Evolutionary conservation across 1,284 basidiomycete species (phyloP), one percentile per base, ranked within the genome.

Genomic region (Tilletiaria anomala): DNA sequence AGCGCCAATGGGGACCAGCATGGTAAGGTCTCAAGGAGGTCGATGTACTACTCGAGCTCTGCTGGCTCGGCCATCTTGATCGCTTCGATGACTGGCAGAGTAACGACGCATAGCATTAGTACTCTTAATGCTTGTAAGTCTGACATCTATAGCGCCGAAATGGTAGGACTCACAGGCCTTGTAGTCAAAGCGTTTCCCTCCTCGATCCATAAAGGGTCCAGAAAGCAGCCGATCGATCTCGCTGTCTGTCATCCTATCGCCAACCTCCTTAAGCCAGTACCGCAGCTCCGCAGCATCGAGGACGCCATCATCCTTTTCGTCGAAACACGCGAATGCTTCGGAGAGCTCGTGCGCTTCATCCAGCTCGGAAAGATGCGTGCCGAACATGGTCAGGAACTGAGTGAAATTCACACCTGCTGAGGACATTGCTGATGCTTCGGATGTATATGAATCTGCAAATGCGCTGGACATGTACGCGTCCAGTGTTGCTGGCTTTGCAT

Each of bases 261-360:
- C 58, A 1, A 61, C 57, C 40, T 60, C 53, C 32, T 44, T 42
- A 15, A 61, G 40, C 58, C 58, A 61, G 32, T 60, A 58, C 15
- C 57, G 38, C 38, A 65, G 35, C 35, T 55, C 56, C 2, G 44
- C 43, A 14, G 51, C 52, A 29, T 61, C 53, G 34, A 63, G 54
- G 31, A 47, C 45, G 15, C 62, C 62, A 29, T 55, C 53, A 36
- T 65, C 62, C 33, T 49, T 47, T 37, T 65, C 62, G 32, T 65
- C 63, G 39, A 66, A 66, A 44, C 63, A 65, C 39, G 58, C 59
- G 36, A 66, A 66, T 1, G 63, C 63, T 16, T 64, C 59, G 23
- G 54, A 37, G 11, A 66, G 43, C 15, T 56, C 52, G 2, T 43
- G 44, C 31, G 51, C 52, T 26, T 66, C 61, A 37, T 60, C 53